phyloP scores from a whole-genome alignment of 2,329 filamentous ascomycete species.

The Teratosphaeriaceae sp. region DNA sequence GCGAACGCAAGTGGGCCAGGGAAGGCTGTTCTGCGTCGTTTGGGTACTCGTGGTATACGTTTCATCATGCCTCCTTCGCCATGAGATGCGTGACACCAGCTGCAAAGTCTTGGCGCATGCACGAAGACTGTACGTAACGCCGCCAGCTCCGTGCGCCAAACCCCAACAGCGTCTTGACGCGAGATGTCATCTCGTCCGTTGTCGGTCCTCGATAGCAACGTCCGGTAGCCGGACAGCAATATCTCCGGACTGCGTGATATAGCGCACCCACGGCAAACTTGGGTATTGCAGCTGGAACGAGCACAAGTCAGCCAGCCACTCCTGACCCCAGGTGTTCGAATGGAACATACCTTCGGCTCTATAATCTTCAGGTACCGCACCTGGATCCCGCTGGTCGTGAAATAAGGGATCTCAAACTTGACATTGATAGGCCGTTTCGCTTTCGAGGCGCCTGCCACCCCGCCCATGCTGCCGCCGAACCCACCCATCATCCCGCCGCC shows the following conservation, averaged over 20 bases:
- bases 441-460: conserved; percentile 77
- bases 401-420: conserved; percentile 99
- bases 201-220: conserved; percentile 34
- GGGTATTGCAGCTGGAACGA: conserved; percentile 91
- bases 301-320: neutral
- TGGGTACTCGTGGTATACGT: no score
- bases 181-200: neutral
- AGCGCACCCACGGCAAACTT: conserved; percentile 93
- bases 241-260: conserved; percentile 96
- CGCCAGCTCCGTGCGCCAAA: no score
- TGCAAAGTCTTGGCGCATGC: no score
- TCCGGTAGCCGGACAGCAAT: conserved; percentile 95
- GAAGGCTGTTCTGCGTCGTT: no score
- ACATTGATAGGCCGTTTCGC: conserved; percentile 95
- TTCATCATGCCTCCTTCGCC: no score
- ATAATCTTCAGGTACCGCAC: conserved; percentile 99
- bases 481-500: conserved; percentile 97
- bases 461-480: conserved; percentile 95
- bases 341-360: conserved; percentile 75
- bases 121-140: no score
- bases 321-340: neutral
- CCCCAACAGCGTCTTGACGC: no score
- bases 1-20: no score
- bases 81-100: no score
- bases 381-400: conserved; percentile 98